Percentiles rank a stretch among this genome's conserved stretches.
phyloP scores from a whole-genome alignment of 768 basidiomycete species.

The Astraeus odoratus region DNA sequence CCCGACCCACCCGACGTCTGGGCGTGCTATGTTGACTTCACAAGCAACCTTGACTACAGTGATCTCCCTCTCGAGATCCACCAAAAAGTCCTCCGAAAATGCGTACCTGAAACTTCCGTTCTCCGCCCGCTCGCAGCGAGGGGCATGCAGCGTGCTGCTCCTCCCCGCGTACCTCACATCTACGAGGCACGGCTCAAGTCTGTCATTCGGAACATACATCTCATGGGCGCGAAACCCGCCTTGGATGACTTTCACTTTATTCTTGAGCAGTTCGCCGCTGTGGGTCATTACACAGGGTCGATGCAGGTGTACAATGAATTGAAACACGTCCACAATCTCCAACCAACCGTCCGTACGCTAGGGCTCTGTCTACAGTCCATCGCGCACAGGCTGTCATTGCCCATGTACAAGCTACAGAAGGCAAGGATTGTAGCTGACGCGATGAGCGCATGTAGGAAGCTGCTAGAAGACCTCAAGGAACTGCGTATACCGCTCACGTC shows the following conservation, averaged over 20 bases:
- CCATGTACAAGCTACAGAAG: slow-evolving; percentile 36
- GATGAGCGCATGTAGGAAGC: slow-evolving; percentile 38
- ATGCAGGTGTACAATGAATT: slow-evolving; percentile 60
- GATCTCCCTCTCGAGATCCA: slow-evolving; percentile 59
- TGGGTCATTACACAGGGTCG: slow-evolving; percentile 60
- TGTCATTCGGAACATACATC: slow-evolving; percentile 65
- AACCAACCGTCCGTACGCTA: slow-evolving; percentile 51
- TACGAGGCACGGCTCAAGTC: slow-evolving; percentile 63
- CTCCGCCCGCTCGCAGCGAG: slow-evolving; percentile 41
- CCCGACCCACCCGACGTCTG: slow-evolving; percentile 49
- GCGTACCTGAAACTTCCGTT: slow-evolving; percentile 41
- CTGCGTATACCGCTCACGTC: slow-evolving; percentile 45
- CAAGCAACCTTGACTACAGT: slow-evolving; percentile 41
- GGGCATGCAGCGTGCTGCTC: slow-evolving; percentile 32
- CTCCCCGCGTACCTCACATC: slow-evolving; percentile 37
- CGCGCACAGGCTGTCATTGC: slow-evolving; percentile 58
- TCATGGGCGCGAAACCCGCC: slow-evolving; percentile 32
- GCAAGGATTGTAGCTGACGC: slow-evolving; percentile 34
- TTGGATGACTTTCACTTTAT: slow-evolving; percentile 72
- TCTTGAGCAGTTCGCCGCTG: slow-evolving; percentile 66
- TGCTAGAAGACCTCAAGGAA: slow-evolving; percentile 54
- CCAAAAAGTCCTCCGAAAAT: slow-evolving; percentile 61
- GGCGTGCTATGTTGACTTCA: slow-evolving; percentile 54
- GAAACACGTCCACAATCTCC: slow-evolving; percentile 30
- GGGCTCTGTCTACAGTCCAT: slow-evolving; percentile 63